Evolutionary conservation across 805 yeast genomes (phyloP), one percentile per base, ranked within the genome.

Genomic region (Wickerhamiella siamensis): DNA sequence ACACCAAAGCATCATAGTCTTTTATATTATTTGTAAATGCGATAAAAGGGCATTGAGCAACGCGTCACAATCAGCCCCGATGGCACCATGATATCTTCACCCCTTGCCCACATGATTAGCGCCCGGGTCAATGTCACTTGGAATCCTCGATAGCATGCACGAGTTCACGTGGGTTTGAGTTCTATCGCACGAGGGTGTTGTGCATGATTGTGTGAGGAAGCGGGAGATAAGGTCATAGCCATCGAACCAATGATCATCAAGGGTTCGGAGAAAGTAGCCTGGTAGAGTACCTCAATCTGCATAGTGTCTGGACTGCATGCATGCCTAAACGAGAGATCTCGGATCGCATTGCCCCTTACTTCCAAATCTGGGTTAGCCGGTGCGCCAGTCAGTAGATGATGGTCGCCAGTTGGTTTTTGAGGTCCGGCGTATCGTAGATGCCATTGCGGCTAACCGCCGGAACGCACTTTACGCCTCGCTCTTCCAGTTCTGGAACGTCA

Each of bases 391-490:
- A 24, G 29, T 24, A 24, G 10, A 24, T 6, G 29, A 24, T 24
- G 12, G 29, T 24, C 10, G 29, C 29, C 29, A 24, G 12, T 24
- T 24, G 29, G 29, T 24, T 24, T 24, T 24, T 24, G 29, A 24
- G 29, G 29, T 33, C 19, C 18, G 36, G 24, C 5, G n/a, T 20
- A 21, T 34, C 37, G 37, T 20, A 34, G 18, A 14, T 34, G 20
- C 37, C 37, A 14, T 34, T 15, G 15, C 8, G 3, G n/a, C 24
- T 18, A 9, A 21, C 16, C 15, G 37, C 27, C 12, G 39, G 34
- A 4, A 41, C 38, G 27, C 43, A 44, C 12, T 15, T 15, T 10
- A 44, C 34, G 19, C 43, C 43, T 26, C 20, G 18, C 9, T 22
- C 5, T 31, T 31, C 20, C 16, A 44, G 21, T 4, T n/a, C 29